Evolutionary conservation across 2,329 filamentous ascomycete species (phyloP), one percentile per base, ranked within the genome.

Genomic region (Trichoderma aggressivum): DNA sequence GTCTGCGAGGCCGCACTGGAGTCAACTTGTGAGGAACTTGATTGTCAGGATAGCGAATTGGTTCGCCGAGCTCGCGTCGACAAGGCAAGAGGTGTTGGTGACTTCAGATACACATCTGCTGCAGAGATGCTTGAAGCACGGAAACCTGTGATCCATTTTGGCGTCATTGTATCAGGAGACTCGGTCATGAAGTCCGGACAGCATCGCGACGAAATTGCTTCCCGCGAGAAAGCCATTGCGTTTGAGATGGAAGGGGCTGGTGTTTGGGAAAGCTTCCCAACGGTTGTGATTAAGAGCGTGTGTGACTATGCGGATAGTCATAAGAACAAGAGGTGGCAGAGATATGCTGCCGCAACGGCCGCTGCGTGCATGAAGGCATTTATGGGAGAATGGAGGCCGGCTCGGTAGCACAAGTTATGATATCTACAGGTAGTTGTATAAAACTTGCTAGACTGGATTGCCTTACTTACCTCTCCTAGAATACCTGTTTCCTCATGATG

Each of bases 281-380:
- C 78, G 28, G 50, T 82, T 1, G 75, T 80, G 0, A 79, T 83
- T 53, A 80, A 80, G 28, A 79, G 80, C 1, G 77, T 80, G 2
- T 83, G 78, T 47, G 79, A 81, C 67, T 83, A 82, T 62, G 79
- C 80, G 3, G 81, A 83, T 69, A 78, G 75, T 12, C 81, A 83
- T 65, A 82, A 82, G 73, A 78, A 75, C 32, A 79, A 82, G 30
- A 50, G 8, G 8, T 82, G 80, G 81, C 80, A 69, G 39, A 34
- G n/a, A 26, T 69, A 69, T 61, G 55, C 66, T 12, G 66, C 66
- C 5, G 66, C 66, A 81, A 62, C 64, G 14, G 71, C 71, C 7
- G 71, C 71, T 53, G 62, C 69, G 34, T 59, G 61, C 10, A 58
- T 55, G 50, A 71, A 68, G 58, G 71, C 71, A 1, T 71, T 72